phyloP scores from a whole-genome alignment of 2,329 filamentous ascomycete species.

The Botrytis squamosa region DNA sequence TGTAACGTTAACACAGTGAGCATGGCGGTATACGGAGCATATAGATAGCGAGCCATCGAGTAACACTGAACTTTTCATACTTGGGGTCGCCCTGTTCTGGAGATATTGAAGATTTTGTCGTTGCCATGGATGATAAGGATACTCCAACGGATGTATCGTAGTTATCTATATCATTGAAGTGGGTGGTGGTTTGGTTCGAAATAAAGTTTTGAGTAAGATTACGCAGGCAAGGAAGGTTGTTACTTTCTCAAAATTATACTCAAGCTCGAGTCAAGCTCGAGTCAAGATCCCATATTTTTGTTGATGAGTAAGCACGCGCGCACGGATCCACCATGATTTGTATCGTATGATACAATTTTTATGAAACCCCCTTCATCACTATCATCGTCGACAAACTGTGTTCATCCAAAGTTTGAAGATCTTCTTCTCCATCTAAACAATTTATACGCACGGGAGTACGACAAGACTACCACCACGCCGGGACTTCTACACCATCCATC shows the following conservation, averaged over 20 bases:
- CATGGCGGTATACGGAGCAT: background rate
- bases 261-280: no score
- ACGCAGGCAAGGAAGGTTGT: background rate
- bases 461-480: background rate
- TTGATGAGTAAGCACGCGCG: background rate
- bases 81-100: background rate
- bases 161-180: background rate
- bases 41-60: background rate
- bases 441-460: background rate
- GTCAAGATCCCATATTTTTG: background rate
- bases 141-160: background rate
- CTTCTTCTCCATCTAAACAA: background rate
- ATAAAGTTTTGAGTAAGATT: background rate
- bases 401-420: background rate
- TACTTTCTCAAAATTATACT: background rate
- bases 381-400: background rate
- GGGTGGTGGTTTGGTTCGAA: background rate
- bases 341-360: background rate
- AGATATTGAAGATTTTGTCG: background rate
- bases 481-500: background rate
- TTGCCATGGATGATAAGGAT: background rate
- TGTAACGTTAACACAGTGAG: background rate
- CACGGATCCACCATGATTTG: background rate
- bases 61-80: background rate
- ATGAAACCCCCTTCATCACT: background rate